Percentiles rank a stretch among this genome's conserved stretches.
phyloP scores from a whole-genome alignment of 2,329 filamentous ascomycete genomes.

The Neofusicoccum laricinum region DNA sequence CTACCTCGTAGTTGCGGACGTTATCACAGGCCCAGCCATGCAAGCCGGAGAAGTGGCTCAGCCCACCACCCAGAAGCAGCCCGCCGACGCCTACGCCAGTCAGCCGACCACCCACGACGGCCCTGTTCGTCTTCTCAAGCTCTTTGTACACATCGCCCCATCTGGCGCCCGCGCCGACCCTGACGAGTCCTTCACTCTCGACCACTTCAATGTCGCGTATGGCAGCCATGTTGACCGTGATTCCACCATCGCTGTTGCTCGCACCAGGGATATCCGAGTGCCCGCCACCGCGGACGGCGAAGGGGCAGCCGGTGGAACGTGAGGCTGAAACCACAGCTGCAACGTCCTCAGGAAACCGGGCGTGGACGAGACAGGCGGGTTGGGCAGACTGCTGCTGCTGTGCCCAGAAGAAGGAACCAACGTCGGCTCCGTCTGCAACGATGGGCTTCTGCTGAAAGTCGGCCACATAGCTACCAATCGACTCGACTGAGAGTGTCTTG shows the following conservation, averaged over 20 bases:
- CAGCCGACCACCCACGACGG: constrained; percentile 5
- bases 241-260: neutral
- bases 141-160: neutral
- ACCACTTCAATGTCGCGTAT: too few species aligned
- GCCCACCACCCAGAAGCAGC: constrained; percentile 28
- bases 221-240: neutral
- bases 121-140: neutral
- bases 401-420: too few species aligned
- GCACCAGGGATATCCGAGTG: neutral
- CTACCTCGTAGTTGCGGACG: neutral
- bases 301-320: neutral
- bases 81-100: constrained; percentile 23
- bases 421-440: too few species aligned
- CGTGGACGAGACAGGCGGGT: too few species aligned
- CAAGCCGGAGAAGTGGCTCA: constrained; percentile 26
- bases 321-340: neutral
- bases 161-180: too few species aligned
- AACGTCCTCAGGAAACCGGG: neutral
- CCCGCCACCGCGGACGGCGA: neutral
- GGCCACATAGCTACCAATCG: too few species aligned
- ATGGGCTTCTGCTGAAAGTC: too few species aligned
- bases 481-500: too few species aligned
- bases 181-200: too few species aligned
- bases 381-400: too few species aligned
- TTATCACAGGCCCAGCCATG: constrained; percentile 25